Evolutionary conservation across 257 asterid species (phyloP).

Genomic region (Cruciata laevipes): DNA sequence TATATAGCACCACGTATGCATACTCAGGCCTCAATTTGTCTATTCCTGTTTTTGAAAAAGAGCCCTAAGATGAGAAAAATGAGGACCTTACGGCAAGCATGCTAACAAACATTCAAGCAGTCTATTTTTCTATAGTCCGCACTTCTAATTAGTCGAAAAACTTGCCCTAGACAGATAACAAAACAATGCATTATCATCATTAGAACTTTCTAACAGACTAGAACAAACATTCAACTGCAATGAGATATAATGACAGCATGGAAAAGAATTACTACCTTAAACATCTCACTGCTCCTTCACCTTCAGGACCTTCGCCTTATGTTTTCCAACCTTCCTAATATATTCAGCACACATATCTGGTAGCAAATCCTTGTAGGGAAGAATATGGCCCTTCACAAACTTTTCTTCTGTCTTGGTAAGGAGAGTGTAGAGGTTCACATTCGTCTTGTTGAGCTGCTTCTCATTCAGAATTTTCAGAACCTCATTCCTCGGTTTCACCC

Average conservation of each 20-base stretch:
- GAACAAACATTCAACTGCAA: neutral
- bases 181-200: neutral
- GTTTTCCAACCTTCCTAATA: neutral
- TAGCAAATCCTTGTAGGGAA: constrained; percentile 19
- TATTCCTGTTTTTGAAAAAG: neutral
- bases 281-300: neutral
- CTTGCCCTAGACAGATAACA: neutral
- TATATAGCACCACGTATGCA: neutral
- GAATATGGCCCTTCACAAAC: constrained; percentile 12
- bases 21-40: neutral
- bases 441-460: constrained; percentile 13
- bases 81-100: neutral
- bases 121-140: neutral
- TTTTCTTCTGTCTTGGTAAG: neutral
- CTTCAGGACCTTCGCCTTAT: neutral
- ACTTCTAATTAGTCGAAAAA: neutral
- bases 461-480: constrained; percentile 17
- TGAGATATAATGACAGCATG: neutral
- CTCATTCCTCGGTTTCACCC: constrained; percentile 21
- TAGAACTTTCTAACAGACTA: neutral
- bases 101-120: neutral
- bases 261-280: neutral
- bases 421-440: neutral
- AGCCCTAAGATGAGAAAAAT: neutral
- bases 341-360: constrained; percentile 13